Base-by-base conservation (phyloP, 2,329 filamentous ascomycete genomes). In the Cladosporium austrohemisphaericum region DNA sequence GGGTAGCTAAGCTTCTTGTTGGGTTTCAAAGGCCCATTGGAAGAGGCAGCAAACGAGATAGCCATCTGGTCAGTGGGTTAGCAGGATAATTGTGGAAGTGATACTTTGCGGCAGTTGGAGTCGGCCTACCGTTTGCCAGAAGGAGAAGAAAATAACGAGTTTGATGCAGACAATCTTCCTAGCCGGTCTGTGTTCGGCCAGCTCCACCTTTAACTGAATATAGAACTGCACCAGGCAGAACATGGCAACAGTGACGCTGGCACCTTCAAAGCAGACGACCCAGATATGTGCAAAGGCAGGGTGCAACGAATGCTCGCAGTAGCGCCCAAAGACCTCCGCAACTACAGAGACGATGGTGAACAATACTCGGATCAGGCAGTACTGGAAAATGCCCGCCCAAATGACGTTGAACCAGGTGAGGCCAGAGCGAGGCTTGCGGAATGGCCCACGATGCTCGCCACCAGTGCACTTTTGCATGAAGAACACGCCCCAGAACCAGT, bases 141-240 rank as follows among this genome's bases (percentile, higher is more conserved):
- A 94, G 28, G 85, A 90, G 57, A 95, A 77, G 74, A 95, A 95
- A 61, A 95, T 89, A 62, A 94, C 88, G 22, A 94, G 77, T 69
- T 95, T 95, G 70, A 95, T 93, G 61, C 88, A 86, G 16, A 89
- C 64, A 20, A 95, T 83, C 68, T 95, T 95, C 56, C 92, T 68
- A 57, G 92, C 85, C 0, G 88, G 86, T 14, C 72, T 76, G 63
- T 94, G 80, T 47, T 84, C 77, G 6, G 77, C 75, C 20, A 95
- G 76, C 51, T 87, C 80, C 1, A 76, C 70, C 55, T 81, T 83
- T 37, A 93, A 74, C 66, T 94, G 88, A 23, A 86, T 67, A 67
- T 95, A 95, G 67, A 93, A 93, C 60, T 95, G 88, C 55, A 94
- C 83, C 35, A 95, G 69, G 65, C 86, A 91, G 71, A 87, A 93